phyloP scores from a whole-genome alignment of 176 grass and related monocot species.

The Paspalum vaginatum region DNA sequence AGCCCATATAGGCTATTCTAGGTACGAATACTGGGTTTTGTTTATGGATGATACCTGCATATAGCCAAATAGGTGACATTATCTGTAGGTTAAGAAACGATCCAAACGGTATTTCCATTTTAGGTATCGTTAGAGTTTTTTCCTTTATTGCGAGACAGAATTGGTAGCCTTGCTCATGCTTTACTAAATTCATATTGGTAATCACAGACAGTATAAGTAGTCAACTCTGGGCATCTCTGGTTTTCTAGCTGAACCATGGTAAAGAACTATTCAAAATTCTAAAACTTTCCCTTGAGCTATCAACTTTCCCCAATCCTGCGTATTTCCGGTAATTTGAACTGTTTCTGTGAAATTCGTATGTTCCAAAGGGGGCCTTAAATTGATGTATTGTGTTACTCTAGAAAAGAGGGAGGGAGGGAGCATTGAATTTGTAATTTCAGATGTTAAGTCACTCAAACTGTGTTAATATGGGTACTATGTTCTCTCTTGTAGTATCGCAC shows the following conservation, averaged over 20 bases:
- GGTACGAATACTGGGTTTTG: neutral
- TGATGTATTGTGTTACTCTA: neutral
- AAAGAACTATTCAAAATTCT: neutral
- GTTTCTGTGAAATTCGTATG: no score
- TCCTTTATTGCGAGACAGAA: neutral
- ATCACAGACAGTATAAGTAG: neutral
- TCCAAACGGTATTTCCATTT: neutral
- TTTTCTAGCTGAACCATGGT: neutral
- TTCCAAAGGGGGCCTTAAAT: neutral
- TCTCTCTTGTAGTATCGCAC: constrained; percentile 63
- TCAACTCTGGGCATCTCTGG: neutral
- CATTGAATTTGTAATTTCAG: neutral
- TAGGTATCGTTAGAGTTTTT: neutral
- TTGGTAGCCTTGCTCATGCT: neutral
- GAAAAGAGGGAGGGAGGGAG: neutral
- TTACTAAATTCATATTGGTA: neutral
- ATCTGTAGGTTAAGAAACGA: neutral
- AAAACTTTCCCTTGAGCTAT: no score
- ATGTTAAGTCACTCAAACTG: neutral
- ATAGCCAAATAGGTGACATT: neutral
- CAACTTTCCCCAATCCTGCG: neutral
- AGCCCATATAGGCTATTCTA: neutral
- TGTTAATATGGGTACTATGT: constrained; percentile 12
- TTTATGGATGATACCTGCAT: neutral
- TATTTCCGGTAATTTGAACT: no score